Evolutionary conservation across 345 rosid genomes (phyloP).

Genomic region (Eucalyptus caleyi): DNA sequence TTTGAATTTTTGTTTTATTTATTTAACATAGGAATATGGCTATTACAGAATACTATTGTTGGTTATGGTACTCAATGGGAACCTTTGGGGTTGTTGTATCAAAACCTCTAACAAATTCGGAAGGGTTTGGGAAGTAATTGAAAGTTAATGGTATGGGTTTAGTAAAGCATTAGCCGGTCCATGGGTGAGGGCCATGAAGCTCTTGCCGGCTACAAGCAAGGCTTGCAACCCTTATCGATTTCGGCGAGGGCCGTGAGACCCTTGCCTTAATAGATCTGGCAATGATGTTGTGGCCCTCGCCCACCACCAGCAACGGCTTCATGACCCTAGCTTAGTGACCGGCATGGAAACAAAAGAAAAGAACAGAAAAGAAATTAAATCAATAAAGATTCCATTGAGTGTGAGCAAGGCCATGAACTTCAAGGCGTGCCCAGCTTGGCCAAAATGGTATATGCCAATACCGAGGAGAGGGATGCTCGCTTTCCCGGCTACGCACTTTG

Average conservation of each 20-base stretch:
- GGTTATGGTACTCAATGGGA: background rate
- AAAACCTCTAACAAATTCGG: background rate
- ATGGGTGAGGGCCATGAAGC: background rate
- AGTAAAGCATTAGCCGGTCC: background rate
- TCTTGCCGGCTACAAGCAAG: background rate
- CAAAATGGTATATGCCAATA: background rate
- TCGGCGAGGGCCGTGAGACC: fast-evolving
- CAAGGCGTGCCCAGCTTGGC: background rate
- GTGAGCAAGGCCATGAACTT: background rate
- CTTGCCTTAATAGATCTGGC: background rate
- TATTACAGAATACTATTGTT: background rate
- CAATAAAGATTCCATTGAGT: background rate
- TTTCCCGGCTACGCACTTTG: background rate
- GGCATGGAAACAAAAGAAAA: background rate
- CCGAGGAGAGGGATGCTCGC: background rate
- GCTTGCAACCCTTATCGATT: background rate
- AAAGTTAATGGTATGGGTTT: background rate
- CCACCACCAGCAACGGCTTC: background rate
- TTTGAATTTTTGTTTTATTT: background rate
- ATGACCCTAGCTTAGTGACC: background rate
- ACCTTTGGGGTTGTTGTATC: too few relatives aligned
- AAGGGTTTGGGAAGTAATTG: background rate
- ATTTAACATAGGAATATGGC: background rate
- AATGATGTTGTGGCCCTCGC: background rate
- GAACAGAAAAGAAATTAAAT: too few relatives aligned